These are phyloP conservation scores for Wickerhamiella cacticola DNA, from an alignment of 805 yeast genomes.

Conservation along the genomic window DNA sequence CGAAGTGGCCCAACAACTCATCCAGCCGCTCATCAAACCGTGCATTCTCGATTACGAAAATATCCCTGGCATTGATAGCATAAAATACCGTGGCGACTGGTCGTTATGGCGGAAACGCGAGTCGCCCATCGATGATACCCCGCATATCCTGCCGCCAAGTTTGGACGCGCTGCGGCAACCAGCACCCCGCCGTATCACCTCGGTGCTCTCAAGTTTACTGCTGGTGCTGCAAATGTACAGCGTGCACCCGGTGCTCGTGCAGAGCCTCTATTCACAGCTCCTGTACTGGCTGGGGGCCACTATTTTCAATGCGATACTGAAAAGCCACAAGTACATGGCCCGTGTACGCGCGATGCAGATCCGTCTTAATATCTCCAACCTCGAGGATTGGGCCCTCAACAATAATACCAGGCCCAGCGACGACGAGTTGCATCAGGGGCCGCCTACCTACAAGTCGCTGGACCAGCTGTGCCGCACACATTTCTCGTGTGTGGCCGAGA, in stretches of 20 bases:
- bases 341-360: constrained; percentile 83
- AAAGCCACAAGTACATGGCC: constrained; percentile 57
- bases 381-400: constrained; percentile 88
- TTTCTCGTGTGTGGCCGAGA: constrained; percentile 59
- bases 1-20: constrained; percentile 12
- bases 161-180: constrained; percentile 64
- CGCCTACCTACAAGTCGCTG: constrained; percentile 41
- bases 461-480: constrained; percentile 54
- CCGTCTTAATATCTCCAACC: constrained; percentile 66
- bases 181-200: constrained; percentile 75
- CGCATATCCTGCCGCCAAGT: constrained; percentile 76
- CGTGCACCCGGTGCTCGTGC: constrained; percentile 64
- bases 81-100: constrained; percentile 66
- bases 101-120: constrained; percentile 41
- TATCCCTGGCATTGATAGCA: constrained; percentile 69
- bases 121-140: constrained; percentile 31
- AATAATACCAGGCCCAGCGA: constrained; percentile 42
- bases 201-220: constrained; percentile 76
- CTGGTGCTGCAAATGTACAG: constrained; percentile 74
- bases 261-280: constrained; percentile 66
- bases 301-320: constrained; percentile 60
- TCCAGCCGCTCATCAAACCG: constrained; percentile 20
- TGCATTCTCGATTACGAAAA: constrained; percentile 52
- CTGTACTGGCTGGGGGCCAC: constrained; percentile 64
- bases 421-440: constrained; percentile 16